A percentile compares a stretch with the other conserved stretches of the same genome.
Conservation (phyloP, 2,329 filamentous ascomycete genomes). For the Apiospora aurea region DNA sequence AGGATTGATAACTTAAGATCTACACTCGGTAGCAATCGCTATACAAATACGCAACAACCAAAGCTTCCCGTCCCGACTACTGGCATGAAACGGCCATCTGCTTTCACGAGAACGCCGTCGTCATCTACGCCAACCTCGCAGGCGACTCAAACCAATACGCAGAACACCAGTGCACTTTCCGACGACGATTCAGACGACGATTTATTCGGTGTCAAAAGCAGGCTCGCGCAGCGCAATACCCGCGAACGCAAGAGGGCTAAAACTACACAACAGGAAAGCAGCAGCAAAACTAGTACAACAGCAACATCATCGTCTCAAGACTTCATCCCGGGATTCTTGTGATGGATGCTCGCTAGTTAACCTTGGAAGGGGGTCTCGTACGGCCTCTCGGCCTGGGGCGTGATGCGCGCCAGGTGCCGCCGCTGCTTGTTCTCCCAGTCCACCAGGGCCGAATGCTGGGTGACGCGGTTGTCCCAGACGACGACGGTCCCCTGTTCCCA, state of each 20-base stretch:
- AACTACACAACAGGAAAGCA: not conserved
- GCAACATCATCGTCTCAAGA: not conserved
- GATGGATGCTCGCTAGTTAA: not conserved
- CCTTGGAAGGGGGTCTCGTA: conserved; percentile 69
- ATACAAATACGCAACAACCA: not conserved
- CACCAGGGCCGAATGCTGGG: conserved; percentile 78
- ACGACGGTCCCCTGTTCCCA: conserved; percentile 85
- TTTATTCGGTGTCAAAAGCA: not conserved
- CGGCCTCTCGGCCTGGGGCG: conserved; percentile 80
- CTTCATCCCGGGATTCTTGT: conserved; percentile 18
- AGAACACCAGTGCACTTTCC: not conserved
- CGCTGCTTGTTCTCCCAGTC: conserved; percentile 84
- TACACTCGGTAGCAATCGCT: not conserved
- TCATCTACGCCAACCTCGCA: not conserved
- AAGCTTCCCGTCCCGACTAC: not conserved
- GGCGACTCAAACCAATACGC: not conserved
- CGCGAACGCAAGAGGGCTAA: not conserved
- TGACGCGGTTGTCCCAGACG: conserved; percentile 86
- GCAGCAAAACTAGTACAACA: not conserved
- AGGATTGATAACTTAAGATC: not conserved
- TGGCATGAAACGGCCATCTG: not conserved
- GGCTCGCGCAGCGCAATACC: not conserved
- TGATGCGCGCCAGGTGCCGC: conserved; percentile 81
- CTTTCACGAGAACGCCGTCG: not conserved
- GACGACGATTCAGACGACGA: not conserved